Conservation (phyloP, 371 early-diverging fungal species). For the Mortierella sp. region DNA sequence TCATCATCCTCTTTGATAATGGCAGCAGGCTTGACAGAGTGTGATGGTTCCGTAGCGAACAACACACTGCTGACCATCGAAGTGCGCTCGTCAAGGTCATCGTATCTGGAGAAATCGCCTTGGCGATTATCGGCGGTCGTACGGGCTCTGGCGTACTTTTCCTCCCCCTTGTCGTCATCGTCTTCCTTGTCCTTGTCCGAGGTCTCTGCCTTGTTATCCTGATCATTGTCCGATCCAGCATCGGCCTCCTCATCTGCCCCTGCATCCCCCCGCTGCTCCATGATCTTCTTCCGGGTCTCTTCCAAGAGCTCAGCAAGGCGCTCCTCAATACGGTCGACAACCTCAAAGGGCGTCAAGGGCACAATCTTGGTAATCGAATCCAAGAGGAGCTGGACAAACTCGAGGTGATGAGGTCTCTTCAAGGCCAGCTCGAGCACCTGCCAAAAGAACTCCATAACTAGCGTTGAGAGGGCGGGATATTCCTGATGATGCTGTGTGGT, state of each 20-base stretch:
- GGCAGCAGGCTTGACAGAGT: slow-evolving; percentile 28
- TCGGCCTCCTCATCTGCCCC: slow-evolving; percentile 18
- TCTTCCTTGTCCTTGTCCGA: slow-evolving; percentile 1
- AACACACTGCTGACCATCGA: slow-evolving; percentile 55
- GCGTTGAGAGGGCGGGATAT: slow-evolving; percentile 44
- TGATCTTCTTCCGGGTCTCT: slow-evolving; percentile 54
- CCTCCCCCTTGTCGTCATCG: background rate
- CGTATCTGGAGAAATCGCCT: slow-evolving; percentile 45
- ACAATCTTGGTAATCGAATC: slow-evolving; percentile 53
- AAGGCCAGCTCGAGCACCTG: slow-evolving; percentile 52
- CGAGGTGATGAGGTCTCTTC: slow-evolving; percentile 54
- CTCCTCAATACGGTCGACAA: slow-evolving; percentile 53
- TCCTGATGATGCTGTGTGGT: slow-evolving; percentile 40
- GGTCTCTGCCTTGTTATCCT: slow-evolving; percentile 12
- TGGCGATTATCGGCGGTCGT: slow-evolving; percentile 27
- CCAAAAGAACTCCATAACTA: slow-evolving; percentile 56
- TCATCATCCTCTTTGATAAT: slow-evolving; percentile 36
- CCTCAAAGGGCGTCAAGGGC: slow-evolving; percentile 49
- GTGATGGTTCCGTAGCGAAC: slow-evolving; percentile 37
- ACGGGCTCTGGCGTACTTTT: slow-evolving; percentile 18
- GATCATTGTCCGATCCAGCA: background rate
- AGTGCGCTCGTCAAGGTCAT: slow-evolving; percentile 48
- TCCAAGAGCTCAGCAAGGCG: slow-evolving; percentile 54
- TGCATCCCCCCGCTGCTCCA: slow-evolving; percentile 48
- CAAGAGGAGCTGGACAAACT: slow-evolving; percentile 53